phyloP scores from a whole-genome alignment of 1,284 basidiomycete genomes.

The Uromyces viciae-fabae region DNA sequence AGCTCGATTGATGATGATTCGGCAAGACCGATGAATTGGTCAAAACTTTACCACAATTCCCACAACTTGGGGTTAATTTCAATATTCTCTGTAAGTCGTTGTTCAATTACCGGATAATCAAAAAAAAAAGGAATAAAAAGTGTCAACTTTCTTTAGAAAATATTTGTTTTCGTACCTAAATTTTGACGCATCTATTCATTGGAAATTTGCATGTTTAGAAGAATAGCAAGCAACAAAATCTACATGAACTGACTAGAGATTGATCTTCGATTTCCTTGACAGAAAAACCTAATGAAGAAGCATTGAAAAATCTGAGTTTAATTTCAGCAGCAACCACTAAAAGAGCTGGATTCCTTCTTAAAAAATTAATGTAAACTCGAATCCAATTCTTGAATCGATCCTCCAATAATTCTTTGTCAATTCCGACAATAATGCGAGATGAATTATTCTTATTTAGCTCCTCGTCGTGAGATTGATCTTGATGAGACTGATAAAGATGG shows the following conservation, averaged over 20 bases:
- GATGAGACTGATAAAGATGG: slow-evolving; percentile 7
- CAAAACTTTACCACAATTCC: slow-evolving; percentile 24
- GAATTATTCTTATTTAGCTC: not conserved
- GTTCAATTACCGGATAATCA: not conserved
- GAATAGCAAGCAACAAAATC: no score
- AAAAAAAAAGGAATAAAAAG: no score
- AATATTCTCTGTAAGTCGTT: slow-evolving; percentile 12
- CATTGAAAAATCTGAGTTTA: no score
- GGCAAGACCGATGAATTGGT: slow-evolving; percentile 8
- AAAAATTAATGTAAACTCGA: slow-evolving; percentile 10
- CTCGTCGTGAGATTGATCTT: not conserved
- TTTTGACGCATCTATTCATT: no score
- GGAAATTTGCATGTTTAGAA: no score
- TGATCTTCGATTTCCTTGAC: slow-evolving; percentile 27
- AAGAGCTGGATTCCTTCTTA: slow-evolving; percentile 8
- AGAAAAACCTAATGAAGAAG: slow-evolving; percentile 26
- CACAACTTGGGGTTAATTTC: slow-evolving; percentile 22
- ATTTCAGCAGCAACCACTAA: slow-evolving; percentile 1
- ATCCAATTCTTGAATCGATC: slow-evolving; percentile 26
- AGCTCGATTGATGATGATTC: not conserved
- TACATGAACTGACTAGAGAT: slow-evolving; percentile 30
- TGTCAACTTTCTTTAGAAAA: no score
- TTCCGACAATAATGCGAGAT: not conserved
- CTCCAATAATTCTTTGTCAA: slow-evolving; percentile 21
- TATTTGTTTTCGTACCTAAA: no score